Base-by-base conservation (phyloP, 2,329 filamentous ascomycete genomes). In the Trichoderma guizhouense region DNA sequence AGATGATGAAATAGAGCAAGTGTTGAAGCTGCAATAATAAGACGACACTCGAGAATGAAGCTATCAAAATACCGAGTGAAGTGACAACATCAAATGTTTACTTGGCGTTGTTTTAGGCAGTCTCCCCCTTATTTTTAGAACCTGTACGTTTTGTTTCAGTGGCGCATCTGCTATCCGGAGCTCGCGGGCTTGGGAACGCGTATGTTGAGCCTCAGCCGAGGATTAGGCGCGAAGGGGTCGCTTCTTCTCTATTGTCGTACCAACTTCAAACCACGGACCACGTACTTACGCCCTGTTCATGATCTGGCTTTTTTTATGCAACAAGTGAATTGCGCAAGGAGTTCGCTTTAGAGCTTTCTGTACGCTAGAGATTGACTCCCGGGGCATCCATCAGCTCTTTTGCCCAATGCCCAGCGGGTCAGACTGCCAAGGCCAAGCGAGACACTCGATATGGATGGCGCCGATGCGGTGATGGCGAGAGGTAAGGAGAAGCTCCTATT, bases 381-480 rank as follows among this genome's bases (percentile, higher is more conserved):
- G 18, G 43, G 63, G 39, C 39, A 53, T 51, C 0, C 36, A 43
- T 26, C 28, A 12, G 14, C 21, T 7, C 4, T 43, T 36, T 32
- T 69, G 39, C 39, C 66, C 57, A 60, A 69, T 69, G 66, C 36
- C 24, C 55, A 32, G 57, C 57, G 39, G 39, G 14, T 28, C 39
- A 57, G 60, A 63, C 30, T 65, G 47, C 60, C 47, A 61, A 21
- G 36, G 55, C 36, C 68, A 64, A 70, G 68, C 60, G 60, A 70
- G 57, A 57, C 47, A 12, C 21, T 61, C 36, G 57, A 51, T 62
- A 73, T 76, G 75, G 71, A 72, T 65, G 74, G 65, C 71, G 43
- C 63, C 32, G 65, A 62, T n/a, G 74, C 72, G 71, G 68, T 67
- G 69, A 71, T 58, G 63, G 64, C 63, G n/a, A 74, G 43, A 73